A percentile compares a stretch with the other conserved stretches of the same genome.
Conservation (phyloP, 2,329 filamentous ascomycete species). For the Claviceps fusiformis region DNA sequence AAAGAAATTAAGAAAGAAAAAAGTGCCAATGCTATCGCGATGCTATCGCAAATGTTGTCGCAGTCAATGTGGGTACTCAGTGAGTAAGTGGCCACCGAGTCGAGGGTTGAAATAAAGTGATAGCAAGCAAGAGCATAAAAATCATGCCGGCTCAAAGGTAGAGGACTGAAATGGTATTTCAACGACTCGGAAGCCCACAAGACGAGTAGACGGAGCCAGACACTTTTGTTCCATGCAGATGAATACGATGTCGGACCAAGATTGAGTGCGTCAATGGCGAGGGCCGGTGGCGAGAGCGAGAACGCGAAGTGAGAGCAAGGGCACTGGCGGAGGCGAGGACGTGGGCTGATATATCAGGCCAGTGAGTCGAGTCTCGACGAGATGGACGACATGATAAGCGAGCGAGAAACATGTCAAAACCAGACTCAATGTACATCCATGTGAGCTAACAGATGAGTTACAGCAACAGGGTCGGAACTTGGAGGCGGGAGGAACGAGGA, state of each 20-base stretch:
- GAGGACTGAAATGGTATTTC: background rate
- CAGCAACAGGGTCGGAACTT: no score
- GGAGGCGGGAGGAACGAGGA: no score
- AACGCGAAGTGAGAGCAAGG: no score
- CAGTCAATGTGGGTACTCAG: background rate
- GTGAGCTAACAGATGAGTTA: no score
- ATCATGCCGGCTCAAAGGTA: background rate
- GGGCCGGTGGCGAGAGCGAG: no score
- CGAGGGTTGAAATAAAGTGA: background rate
- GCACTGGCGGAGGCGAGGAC: no score
- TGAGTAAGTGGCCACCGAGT: no score
- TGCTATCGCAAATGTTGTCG: background rate
- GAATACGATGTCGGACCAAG: no score
- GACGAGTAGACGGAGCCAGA: no score
- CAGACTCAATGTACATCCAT: no score
- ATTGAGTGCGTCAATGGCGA: background rate
- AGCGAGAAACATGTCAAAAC: no score
- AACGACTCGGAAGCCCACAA: background rate
- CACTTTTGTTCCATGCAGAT: no score
- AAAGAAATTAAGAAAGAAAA: background rate
- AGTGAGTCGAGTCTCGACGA: background rate
- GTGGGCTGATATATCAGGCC: conserved; percentile 3
- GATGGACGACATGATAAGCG: background rate
- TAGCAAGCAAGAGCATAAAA: background rate
- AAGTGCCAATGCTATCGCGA: background rate